Percentiles rank a stretch among this genome's conserved stretches.
phyloP scores from a whole-genome alignment of 305 asterid species.

The Withania somnifera region DNA sequence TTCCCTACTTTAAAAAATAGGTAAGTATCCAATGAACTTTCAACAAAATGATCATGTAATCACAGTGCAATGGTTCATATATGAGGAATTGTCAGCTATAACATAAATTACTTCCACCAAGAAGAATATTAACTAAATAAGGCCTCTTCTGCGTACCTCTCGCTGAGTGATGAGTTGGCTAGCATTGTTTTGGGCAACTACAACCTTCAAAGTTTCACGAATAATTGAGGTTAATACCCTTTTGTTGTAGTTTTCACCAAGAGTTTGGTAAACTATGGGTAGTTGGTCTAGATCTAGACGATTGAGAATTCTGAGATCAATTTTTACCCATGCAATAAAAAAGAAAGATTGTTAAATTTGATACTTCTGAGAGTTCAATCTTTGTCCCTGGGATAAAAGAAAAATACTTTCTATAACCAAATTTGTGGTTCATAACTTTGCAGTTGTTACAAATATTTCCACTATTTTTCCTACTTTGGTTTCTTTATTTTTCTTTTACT shows the following conservation, averaged over 20 bases:
- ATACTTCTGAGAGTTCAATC: background rate
- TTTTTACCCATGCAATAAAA: constrained; percentile 52
- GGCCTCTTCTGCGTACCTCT: constrained; percentile 39
- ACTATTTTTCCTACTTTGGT: background rate
- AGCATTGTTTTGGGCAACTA: constrained; percentile 93
- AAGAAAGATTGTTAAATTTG: background rate
- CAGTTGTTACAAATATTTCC: background rate
- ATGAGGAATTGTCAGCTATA: background rate
- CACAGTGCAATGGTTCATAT: background rate
- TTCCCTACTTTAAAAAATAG: background rate
- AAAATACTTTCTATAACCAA: background rate
- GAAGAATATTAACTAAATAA: background rate
- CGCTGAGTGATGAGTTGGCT: constrained; percentile 98
- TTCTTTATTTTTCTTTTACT: background rate
- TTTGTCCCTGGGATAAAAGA: background rate
- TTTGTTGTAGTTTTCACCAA: constrained; percentile 84
- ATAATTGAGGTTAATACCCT: constrained; percentile 88
- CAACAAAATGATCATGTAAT: background rate
- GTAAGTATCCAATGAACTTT: background rate
- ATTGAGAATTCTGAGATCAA: constrained; percentile 86
- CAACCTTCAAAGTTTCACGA: constrained; percentile 87
- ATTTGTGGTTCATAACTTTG: background rate
- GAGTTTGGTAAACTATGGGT: constrained; percentile 77
- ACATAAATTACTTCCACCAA: background rate
- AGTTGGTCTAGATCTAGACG: constrained; percentile 81